These are phyloP conservation scores for Butyriboletus loyo DNA, from an alignment of 768 basidiomycete genomes.

Conservation along the genomic window DNA sequence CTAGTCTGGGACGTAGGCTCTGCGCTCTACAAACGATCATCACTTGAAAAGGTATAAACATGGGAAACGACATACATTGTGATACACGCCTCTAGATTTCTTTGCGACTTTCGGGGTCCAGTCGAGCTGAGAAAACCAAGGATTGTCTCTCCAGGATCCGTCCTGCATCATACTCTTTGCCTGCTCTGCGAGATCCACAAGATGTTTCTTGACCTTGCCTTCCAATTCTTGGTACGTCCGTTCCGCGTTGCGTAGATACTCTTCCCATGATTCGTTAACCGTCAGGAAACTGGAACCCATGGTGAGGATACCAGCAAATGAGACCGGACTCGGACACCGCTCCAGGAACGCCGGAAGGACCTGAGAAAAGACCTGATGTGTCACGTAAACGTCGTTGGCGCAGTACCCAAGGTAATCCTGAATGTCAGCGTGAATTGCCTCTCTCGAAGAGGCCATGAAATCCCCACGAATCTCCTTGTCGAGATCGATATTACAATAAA, in stretches of 20 bases:
- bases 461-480: conserved; percentile 78
- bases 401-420: conserved; percentile 83
- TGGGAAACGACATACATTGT: conserved; percentile 19
- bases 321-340: conserved; percentile 88
- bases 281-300: conserved; percentile 94
- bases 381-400: conserved; percentile 78
- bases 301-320: conserved; percentile 83
- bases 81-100: conserved; percentile 59
- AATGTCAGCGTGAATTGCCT: conserved; percentile 61
- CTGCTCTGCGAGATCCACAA: conserved; percentile 67
- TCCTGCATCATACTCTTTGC: conserved; percentile 47
- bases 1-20: not conserved
- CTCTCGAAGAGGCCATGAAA: conserved; percentile 66
- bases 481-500: conserved; percentile 81
- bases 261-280: conserved; percentile 87
- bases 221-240: conserved; percentile 68
- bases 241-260: conserved; percentile 78
- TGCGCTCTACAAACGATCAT: conserved; percentile 5
- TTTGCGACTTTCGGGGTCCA: conserved; percentile 87
- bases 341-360: conserved; percentile 79
- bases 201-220: conserved; percentile 52
- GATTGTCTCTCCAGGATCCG: conserved; percentile 64
- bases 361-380: conserved; percentile 73
- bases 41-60: not conserved
- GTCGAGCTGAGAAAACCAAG: conserved; percentile 88